Evolutionary conservation across 2,329 filamentous ascomycete species (phyloP).

Genomic region (Aspergillus transmontanensis): DNA sequence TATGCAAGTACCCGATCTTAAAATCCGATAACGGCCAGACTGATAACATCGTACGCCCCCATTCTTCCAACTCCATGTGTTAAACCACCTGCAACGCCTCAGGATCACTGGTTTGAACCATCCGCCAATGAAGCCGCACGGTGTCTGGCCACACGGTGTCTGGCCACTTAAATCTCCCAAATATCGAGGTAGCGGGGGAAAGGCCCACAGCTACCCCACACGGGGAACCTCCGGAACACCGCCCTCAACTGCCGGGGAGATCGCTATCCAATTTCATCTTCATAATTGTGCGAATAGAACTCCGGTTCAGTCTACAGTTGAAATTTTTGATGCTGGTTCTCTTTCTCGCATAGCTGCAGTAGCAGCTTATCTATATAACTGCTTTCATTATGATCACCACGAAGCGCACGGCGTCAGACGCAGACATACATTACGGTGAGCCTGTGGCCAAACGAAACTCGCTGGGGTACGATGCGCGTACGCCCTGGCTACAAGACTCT

Average conservation of each 20-base stretch:
- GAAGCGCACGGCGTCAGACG: constrained; percentile 32
- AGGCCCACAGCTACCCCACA: constrained; percentile 15
- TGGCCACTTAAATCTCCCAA: constrained; percentile 1
- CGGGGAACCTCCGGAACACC: constrained; percentile 26
- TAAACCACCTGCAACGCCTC: neutral
- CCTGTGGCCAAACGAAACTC: constrained; percentile 27
- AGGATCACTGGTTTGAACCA: neutral
- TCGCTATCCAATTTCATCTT: constrained; percentile 4
- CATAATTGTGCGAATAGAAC: neutral
- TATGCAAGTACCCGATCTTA: neutral
- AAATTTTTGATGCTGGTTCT: constrained; percentile 1
- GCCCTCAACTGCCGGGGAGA: constrained; percentile 21
- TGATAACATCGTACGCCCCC: neutral
- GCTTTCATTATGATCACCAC: constrained; percentile 22
- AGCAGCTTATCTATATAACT: constrained; percentile 21
- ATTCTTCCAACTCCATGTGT: neutral
- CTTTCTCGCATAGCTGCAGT: constrained; percentile 6
- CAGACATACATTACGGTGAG: constrained; percentile 21
- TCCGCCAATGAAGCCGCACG: neutral
- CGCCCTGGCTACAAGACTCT: constrained; percentile 35
- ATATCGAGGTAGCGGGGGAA: constrained; percentile 21
- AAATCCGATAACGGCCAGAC: neutral
- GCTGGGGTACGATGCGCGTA: constrained; percentile 32
- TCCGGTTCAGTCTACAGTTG: neutral
- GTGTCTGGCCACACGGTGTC: neutral